phyloP scores from a whole-genome alignment of 345 rosid species.

The Eucalyptus cloeziana region DNA sequence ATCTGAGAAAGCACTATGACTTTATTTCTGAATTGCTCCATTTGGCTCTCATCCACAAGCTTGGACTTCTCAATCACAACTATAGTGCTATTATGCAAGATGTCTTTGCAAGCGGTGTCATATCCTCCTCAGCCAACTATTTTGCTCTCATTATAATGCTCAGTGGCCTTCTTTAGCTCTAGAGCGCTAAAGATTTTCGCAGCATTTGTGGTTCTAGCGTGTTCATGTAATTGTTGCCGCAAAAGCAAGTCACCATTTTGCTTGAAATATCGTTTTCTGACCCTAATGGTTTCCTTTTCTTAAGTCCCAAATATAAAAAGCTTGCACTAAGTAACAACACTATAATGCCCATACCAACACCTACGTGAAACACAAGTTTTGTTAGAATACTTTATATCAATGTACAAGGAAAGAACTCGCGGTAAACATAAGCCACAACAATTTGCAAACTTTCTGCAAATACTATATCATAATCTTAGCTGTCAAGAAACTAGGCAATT shows the following conservation, averaged over 20 bases:
- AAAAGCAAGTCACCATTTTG: slow-evolving; percentile 23
- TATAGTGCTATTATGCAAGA: slow-evolving; percentile 4
- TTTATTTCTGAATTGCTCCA: too few species aligned
- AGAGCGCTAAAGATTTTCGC: slow-evolving; percentile 14
- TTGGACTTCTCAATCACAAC: too few species aligned
- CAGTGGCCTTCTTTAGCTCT: slow-evolving; percentile 27
- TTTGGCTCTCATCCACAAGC: too few species aligned
- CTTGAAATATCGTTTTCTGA: neutral
- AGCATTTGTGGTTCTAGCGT: neutral
- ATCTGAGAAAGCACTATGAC: too few species aligned
- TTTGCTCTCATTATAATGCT: slow-evolving; percentile 14
- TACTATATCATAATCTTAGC: too few species aligned
- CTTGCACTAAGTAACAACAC: neutral
- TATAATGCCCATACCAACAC: too few species aligned
- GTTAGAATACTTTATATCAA: too few species aligned
- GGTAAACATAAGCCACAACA: too few species aligned
- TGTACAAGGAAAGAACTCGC: too few species aligned
- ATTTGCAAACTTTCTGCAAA: too few species aligned
- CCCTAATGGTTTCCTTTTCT: neutral
- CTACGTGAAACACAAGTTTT: too few species aligned
- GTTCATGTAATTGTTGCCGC: slow-evolving; percentile 7
- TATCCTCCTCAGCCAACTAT: slow-evolving; percentile 28
- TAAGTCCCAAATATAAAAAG: neutral
- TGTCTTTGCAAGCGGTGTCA: slow-evolving; percentile 35
- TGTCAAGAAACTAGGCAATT: too few species aligned